Base-by-base conservation (phyloP, 2,329 filamentous ascomycete species). In the Penicillium corylophilum region DNA sequence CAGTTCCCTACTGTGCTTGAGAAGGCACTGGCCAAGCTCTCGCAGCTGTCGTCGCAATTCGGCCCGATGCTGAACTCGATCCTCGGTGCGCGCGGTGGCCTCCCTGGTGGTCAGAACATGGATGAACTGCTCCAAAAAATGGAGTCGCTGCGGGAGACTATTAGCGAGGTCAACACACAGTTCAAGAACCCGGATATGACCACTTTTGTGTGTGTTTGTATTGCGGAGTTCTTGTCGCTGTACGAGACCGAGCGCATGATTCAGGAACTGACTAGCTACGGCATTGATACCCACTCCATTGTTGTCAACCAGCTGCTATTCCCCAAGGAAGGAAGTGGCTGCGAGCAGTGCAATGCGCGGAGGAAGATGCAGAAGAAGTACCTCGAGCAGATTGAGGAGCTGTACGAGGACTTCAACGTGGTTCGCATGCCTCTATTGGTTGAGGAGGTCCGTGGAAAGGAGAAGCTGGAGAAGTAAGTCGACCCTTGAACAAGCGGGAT, bases 241-340 rank as follows among this genome's bases (percentile, higher is more conserved):
- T 99, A 99, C 78, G 94, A 99, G 81, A 99, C 94, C 56, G 94
- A 99, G 80, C 89, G 94, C 66, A 97, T 99, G 94, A 97, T 99
- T 65, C 94, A 99, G 80, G 94, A 99, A 78, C 80, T 99, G 55
- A 86, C 90, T 43, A 88, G 83, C 71, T 99, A 96, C 77, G 80
- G 87, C 67, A 99, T 99, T 71, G 94, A 99, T 73, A 96, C 93
- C 6, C 94, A 97, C 77, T 86, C 88, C 69, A 97, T 99, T 71
- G 94, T 99, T 41, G 94, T 99, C 66, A 99, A 99, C 75, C 94
- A 99, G 80, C 81, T 99, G 61, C 79, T 99, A 50, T 99, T 96
- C 77, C 94, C 94, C 16, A 89, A 89, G 73, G 82, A 86, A 60
- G 87, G 86, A 47, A 95, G 88, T 69, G 82, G 84, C 31, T 99